Evolutionary conservation across 2,329 filamentous ascomycete genomes (phyloP).

Genomic region (Cryphonectria radicalis): DNA sequence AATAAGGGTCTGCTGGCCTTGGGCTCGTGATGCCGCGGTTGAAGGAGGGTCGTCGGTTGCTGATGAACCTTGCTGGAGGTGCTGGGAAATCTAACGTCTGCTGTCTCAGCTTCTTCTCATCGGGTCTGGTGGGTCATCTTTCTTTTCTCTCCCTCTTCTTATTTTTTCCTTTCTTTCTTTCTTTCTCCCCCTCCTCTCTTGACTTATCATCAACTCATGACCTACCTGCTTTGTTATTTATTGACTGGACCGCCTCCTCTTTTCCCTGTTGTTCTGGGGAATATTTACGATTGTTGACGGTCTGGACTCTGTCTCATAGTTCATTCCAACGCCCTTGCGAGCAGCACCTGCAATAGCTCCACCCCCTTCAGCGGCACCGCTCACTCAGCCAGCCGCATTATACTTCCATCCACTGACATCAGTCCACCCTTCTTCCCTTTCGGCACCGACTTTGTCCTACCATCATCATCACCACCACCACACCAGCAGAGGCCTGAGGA

Average conservation of each 20-base stretch:
- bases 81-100: background rate
- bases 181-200: background rate
- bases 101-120: background rate
- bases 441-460: background rate
- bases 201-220: background rate
- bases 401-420: background rate
- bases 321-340: background rate
- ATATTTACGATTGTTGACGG: background rate
- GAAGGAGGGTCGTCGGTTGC: background rate
- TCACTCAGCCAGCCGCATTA: background rate
- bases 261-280: background rate
- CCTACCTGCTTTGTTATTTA: background rate
- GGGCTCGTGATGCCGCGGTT: background rate
- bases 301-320: background rate
- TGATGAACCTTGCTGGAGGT: background rate
- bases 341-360: background rate
- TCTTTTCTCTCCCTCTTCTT: background rate
- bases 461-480: background rate
- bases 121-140: background rate
- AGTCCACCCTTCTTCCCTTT: background rate
- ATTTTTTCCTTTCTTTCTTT: background rate
- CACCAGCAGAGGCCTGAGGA: background rate
- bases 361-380: background rate
- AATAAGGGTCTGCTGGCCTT: background rate
- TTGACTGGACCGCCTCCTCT: background rate